Percentiles rank a stretch among this genome's conserved stretches.
phyloP scores from a whole-genome alignment of 78 protist species.

The Capsaspora owczarzaki region DNA sequence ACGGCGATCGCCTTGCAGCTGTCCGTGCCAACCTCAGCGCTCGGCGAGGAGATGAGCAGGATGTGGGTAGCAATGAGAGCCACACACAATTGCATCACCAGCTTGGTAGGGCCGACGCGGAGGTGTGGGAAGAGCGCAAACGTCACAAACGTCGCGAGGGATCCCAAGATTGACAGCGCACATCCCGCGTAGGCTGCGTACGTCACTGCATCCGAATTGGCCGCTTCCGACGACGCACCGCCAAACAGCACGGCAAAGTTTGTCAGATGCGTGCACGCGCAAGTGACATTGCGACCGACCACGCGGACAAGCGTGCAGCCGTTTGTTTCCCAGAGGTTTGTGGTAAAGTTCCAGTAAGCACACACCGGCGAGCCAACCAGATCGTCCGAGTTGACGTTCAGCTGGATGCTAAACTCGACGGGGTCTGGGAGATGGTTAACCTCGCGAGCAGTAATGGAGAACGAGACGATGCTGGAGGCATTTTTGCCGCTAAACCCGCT shows the following conservation, averaged over 20 bases:
- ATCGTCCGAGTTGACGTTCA: too few relatives aligned
- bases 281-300: not conserved
- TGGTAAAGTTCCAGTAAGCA: not conserved
- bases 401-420: too few relatives aligned
- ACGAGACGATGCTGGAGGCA: too few relatives aligned
- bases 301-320: not conserved
- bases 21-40: not conserved
- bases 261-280: not conserved
- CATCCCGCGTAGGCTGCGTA: not conserved
- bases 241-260: not conserved
- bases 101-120: not conserved
- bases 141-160: not conserved
- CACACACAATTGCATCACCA: not conserved
- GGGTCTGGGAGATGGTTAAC: too few relatives aligned
- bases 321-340: not conserved
- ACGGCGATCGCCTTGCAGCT: not conserved
- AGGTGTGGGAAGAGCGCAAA: not conserved
- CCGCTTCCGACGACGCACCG: not conserved
- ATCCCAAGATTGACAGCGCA: not conserved
- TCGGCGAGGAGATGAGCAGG: not conserved
- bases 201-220: not conserved
- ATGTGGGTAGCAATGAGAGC: not conserved
- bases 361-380: too few relatives aligned
- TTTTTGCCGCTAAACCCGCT: too few relatives aligned
- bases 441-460: too few relatives aligned